Conservation (phyloP, 1,284 basidiomycete genomes). For the Phellopilus nigrolimitatus region DNA sequence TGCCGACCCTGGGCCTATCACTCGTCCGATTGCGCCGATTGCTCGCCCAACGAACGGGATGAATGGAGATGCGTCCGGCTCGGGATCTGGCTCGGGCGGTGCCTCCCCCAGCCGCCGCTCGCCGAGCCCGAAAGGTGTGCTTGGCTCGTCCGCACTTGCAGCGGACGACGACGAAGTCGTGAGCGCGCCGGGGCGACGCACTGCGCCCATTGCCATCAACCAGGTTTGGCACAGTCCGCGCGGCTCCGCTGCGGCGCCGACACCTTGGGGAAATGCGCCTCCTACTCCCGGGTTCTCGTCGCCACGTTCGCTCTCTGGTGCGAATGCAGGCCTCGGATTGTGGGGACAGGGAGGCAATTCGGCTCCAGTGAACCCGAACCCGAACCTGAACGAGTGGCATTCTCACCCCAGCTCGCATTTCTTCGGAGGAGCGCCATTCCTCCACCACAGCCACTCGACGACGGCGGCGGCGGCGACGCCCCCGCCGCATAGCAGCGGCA, state of each 20-base stretch:
- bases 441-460: conserved; percentile 41
- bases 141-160: conserved; percentile 70
- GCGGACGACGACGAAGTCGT: conserved; percentile 76
- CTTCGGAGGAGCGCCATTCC: conserved; percentile 45
- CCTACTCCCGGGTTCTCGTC: conserved; percentile 32
- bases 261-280: conserved; percentile 41
- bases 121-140: conserved; percentile 66
- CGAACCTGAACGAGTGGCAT: conserved; percentile 29
- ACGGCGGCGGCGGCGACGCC: conserved; percentile 10
- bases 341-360: not conserved
- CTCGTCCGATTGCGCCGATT: conserved; percentile 46
- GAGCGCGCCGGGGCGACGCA: conserved; percentile 26
- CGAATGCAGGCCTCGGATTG: conserved; percentile 1
- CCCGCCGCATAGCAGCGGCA: conserved; percentile 50
- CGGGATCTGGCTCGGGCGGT: conserved; percentile 49
- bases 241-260: conserved; percentile 26
- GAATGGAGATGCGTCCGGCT: conserved; percentile 31
- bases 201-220: conserved; percentile 38
- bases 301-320: conserved; percentile 26
- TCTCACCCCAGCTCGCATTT: conserved; percentile 44
- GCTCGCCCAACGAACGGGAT: conserved; percentile 38
- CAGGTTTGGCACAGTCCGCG: conserved; percentile 44
- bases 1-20: conserved; percentile 52
- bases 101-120: conserved; percentile 60
- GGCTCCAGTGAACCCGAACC: not conserved